A percentile compares a stretch with the other conserved stretches of the same genome.
These are phyloP conservation scores for Xenosphaeropsis pyriputrescens DNA, from an alignment of 2,329 filamentous ascomycete genomes.

Conservation along the genomic window DNA sequence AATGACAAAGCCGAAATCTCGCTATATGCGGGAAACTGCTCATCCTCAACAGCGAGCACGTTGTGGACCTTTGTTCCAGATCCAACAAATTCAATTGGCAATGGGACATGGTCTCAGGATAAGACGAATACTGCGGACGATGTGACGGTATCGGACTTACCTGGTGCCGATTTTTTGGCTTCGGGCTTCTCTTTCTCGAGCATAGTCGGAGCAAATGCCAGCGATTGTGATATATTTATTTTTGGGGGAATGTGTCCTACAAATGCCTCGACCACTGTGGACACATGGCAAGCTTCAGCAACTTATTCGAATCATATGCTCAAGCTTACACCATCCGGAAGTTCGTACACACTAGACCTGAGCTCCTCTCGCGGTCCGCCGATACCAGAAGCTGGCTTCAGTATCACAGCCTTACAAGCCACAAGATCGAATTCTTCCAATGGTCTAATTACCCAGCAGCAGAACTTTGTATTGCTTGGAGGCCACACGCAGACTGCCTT, in stretches of 20 bases:
- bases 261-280: slow-evolving; percentile 23
- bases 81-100: slow-evolving; percentile 23
- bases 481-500: slow-evolving; percentile 76
- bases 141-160: slow-evolving; percentile 18
- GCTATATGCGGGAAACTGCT: slow-evolving; percentile 63
- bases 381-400: slow-evolving; percentile 75
- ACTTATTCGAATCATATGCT: slow-evolving; percentile 74
- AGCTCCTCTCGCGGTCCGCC: slow-evolving; percentile 39
- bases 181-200: slow-evolving; percentile 22
- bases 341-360: slow-evolving; percentile 27
- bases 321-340: slow-evolving; percentile 37
- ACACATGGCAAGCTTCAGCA: slow-evolving; percentile 50
- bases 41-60: slow-evolving; percentile 30
- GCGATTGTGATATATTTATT: slow-evolving; percentile 17
- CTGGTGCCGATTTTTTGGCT: slow-evolving; percentile 40
- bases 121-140: slow-evolving; percentile 19
- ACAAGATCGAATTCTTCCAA: slow-evolving; percentile 52
- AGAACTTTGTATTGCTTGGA: slow-evolving; percentile 68
- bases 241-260: slow-evolving; percentile 86
- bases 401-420: slow-evolving; percentile 58
- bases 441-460: slow-evolving; percentile 53
- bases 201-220: slow-evolving; percentile 12
- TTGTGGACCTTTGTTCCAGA: slow-evolving; percentile 55
- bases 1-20: slow-evolving; percentile 54
- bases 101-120: slow-evolving; percentile 38